Percentiles rank a stretch among this genome's conserved stretches.
Evolutionary conservation across 441 rosid species (phyloP).

Genomic region (Brassica balearica): DNA sequence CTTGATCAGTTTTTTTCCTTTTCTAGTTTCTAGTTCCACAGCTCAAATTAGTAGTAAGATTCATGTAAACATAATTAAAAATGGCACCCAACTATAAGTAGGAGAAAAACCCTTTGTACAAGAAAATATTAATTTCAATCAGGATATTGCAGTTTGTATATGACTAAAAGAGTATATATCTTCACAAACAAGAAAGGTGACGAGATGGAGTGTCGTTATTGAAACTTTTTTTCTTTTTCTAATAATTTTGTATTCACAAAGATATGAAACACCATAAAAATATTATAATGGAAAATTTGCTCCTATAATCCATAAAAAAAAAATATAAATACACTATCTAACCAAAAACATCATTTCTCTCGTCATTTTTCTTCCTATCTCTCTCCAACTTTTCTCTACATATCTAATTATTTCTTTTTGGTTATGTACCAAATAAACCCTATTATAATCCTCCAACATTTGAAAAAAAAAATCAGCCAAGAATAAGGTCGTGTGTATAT

Average conservation of each 20-base stretch:
- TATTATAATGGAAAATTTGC: too few relatives aligned
- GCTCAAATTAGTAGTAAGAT: slow-evolving; percentile 8
- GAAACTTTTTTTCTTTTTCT: slow-evolving; percentile 22
- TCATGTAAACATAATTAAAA: slow-evolving; percentile 5
- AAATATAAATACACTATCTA: too few relatives aligned
- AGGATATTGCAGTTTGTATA: slow-evolving; percentile 1
- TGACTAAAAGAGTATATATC: slow-evolving; percentile 29
- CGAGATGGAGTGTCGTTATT: slow-evolving; percentile 45
- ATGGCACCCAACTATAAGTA: slow-evolving; percentile 3
- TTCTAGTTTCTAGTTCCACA: slow-evolving; percentile 19
- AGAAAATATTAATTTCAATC: slow-evolving; percentile 1
- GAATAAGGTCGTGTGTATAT: not conserved
- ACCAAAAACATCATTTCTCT: too few relatives aligned
- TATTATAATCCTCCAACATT: not conserved
- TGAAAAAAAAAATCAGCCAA: not conserved
- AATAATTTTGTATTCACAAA: slow-evolving; percentile 21
- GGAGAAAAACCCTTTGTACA: slow-evolving; percentile 7
- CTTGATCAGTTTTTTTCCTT: slow-evolving; percentile 15
- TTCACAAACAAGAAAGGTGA: slow-evolving; percentile 42
- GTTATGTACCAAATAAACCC: too few relatives aligned
- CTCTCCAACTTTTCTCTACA: too few relatives aligned
- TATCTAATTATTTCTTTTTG: too few relatives aligned
- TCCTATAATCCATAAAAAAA: too few relatives aligned
- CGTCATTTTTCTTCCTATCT: too few relatives aligned
- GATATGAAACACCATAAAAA: slow-evolving; percentile 11